A percentile compares a stretch with the other conserved stretches of the same genome.
Conservation (phyloP, 768 basidiomycete species). For the Tylopilus felleus region DNA sequence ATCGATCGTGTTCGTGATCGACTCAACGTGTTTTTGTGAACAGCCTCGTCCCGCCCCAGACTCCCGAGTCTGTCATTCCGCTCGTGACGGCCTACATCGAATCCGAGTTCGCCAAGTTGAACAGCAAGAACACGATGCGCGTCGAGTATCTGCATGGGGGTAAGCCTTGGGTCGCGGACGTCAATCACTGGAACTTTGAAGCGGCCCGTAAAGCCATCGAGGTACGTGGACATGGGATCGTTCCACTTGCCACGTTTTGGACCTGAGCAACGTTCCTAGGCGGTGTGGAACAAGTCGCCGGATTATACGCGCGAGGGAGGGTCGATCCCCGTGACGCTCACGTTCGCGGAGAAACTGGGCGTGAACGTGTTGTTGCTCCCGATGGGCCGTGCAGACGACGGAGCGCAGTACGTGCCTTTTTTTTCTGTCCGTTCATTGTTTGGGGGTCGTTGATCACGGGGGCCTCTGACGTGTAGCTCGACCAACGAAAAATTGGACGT, state of each 20-base stretch:
- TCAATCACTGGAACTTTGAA: conserved; percentile 89
- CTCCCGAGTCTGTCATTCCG: conserved; percentile 67
- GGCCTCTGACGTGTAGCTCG: conserved; percentile 45
- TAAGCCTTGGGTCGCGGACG: conserved; percentile 84
- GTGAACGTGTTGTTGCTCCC: conserved; percentile 88
- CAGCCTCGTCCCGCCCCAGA: conserved; percentile 84
- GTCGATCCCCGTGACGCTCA: conserved; percentile 90
- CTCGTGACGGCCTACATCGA: conserved; percentile 69
- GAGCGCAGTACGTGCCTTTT: conserved; percentile 72
- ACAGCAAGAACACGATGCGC: conserved; percentile 76
- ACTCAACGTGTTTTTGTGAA: neutral
- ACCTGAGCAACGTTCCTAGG: conserved; percentile 10
- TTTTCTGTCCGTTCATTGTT: neutral
- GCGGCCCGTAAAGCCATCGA: conserved; percentile 86
- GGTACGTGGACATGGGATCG: conserved; percentile 33
- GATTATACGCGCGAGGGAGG: conserved; percentile 92
- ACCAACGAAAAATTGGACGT: conserved; percentile 94
- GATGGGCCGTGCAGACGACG: conserved; percentile 93
- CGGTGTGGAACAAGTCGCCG: conserved; percentile 68
- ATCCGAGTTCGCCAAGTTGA: conserved; percentile 79
- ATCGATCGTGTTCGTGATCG: neutral
- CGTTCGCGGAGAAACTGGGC: conserved; percentile 83
- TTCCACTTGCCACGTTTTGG: neutral
- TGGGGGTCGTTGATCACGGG: neutral
- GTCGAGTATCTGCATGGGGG: conserved; percentile 77